These are phyloP conservation scores for Phragmites australis DNA, from an alignment of 176 grass and related monocot species.

Conservation along the genomic window DNA sequence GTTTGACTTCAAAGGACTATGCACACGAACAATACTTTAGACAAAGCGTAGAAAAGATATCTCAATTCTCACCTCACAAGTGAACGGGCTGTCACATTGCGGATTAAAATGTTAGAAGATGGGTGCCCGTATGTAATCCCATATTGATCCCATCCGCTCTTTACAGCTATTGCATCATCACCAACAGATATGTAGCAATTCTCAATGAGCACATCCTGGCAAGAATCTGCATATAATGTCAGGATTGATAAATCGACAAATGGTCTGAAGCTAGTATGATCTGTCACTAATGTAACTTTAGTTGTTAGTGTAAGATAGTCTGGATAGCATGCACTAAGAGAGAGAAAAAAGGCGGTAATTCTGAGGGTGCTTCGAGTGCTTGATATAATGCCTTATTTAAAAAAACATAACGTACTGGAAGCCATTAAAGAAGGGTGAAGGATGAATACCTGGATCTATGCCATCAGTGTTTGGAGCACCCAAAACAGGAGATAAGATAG, in stretches of 20 bases:
- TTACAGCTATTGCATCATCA: slow-evolving; percentile 93
- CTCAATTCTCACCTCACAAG: slow-evolving; percentile 62
- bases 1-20: slow-evolving; percentile 11
- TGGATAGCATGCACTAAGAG: background rate
- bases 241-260: slow-evolving; percentile 13
- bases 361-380: background rate
- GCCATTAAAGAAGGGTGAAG: slow-evolving; percentile 6
- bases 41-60: slow-evolving; percentile 1
- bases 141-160: slow-evolving; percentile 98
- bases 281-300: background rate
- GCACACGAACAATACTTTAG: slow-evolving; percentile 11
- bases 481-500: slow-evolving; percentile 81
- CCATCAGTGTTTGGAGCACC: slow-evolving; percentile 96
- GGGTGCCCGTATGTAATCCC: slow-evolving; percentile 82
- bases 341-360: background rate
- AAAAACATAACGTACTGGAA: background rate
- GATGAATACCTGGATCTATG: slow-evolving; percentile 92
- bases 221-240: slow-evolving; percentile 67
- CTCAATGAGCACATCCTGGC: slow-evolving; percentile 87
- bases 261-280: background rate
- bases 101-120: slow-evolving; percentile 81
- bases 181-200: slow-evolving; percentile 96
- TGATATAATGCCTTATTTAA: background rate
- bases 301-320: background rate
- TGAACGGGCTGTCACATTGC: slow-evolving; percentile 69